phyloP scores from a whole-genome alignment of 176 grass and related monocot genomes.

The Eleusine indica region DNA sequence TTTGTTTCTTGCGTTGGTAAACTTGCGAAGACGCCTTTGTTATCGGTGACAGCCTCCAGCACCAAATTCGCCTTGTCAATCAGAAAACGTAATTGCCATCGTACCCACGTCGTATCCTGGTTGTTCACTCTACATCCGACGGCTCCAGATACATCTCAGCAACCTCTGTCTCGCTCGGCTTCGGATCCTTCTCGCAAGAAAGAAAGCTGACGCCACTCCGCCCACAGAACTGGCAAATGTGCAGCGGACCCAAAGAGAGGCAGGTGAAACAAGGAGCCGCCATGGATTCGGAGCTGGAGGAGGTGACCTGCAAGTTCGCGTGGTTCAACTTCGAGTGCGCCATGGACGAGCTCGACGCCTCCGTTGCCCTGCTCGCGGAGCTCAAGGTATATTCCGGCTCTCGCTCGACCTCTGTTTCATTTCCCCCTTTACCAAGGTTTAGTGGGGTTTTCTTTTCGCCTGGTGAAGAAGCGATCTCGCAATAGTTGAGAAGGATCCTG shows the following conservation, averaged over 20 bases:
- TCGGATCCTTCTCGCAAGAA: constrained; percentile 23
- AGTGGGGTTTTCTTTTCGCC: neutral
- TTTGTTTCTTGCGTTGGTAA: neutral
- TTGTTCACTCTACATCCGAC: neutral
- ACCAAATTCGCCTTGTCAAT: neutral
- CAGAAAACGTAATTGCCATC: neutral
- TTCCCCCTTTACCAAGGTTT: neutral
- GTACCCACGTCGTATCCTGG: neutral
- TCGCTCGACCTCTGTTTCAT: neutral
- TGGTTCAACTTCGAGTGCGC: constrained; percentile 51
- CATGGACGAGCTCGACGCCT: constrained; percentile 49
- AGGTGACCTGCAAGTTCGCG: constrained; percentile 48
- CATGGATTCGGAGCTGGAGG: constrained; percentile 57
- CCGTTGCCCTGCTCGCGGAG: constrained; percentile 48
- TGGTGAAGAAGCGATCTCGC: neutral
- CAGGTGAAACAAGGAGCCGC: neutral
- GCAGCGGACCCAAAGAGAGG: neutral
- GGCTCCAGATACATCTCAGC: neutral
- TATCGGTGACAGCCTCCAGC: neutral
- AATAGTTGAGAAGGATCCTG: neutral
- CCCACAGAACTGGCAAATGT: neutral
- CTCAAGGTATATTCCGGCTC: constrained; percentile 55
- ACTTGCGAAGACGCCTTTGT: neutral
- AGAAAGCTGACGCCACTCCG: neutral
- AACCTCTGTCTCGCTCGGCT: neutral